Evolutionary conservation across 345 rosid genomes (phyloP).

Genomic region (Anacardium occidentale): DNA sequence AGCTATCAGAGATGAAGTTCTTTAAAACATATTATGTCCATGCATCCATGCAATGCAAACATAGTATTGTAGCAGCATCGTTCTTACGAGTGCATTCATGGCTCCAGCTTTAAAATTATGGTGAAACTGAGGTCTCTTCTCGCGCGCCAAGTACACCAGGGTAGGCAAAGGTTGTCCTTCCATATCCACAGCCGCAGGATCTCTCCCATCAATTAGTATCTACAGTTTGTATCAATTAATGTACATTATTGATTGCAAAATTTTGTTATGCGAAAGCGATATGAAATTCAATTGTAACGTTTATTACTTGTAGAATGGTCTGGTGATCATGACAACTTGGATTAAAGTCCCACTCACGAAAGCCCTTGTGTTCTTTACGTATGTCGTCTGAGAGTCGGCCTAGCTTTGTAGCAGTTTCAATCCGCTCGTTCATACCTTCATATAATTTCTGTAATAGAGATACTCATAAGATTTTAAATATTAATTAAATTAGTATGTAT

Average conservation of each 20-base stretch:
- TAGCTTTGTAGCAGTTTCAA: slow-evolving; percentile 26
- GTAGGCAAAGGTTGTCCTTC: slow-evolving; percentile 35
- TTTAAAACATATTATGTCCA: not conserved
- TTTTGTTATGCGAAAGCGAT: too few relatives aligned
- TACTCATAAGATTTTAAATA: not conserved
- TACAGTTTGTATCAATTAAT: not conserved
- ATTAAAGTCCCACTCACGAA: slow-evolving; percentile 32
- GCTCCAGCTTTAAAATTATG: slow-evolving; percentile 60
- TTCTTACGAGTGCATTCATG: slow-evolving; percentile 43
- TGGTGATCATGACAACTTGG: slow-evolving; percentile 33
- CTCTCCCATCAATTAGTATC: slow-evolving; percentile 33
- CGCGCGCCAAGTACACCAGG: slow-evolving; percentile 47
- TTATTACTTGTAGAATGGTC: slow-evolving; percentile 36
- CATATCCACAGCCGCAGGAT: slow-evolving; percentile 17
- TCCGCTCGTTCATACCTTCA: slow-evolving; percentile 30
- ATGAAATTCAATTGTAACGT: too few relatives aligned
- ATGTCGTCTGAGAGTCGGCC: slow-evolving; percentile 31
- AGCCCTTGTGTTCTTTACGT: slow-evolving; percentile 27
- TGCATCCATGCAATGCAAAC: not conserved
- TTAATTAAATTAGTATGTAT: too few relatives aligned
- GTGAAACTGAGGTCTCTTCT: slow-evolving; percentile 39
- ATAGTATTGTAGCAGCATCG: too few relatives aligned
- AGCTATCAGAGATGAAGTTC: too few relatives aligned
- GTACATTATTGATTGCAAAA: too few relatives aligned
- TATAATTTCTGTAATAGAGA: slow-evolving; percentile 33